Conservation (phyloP, 495 filamentous ascomycete species). For the Neurospora sp. region DNA sequence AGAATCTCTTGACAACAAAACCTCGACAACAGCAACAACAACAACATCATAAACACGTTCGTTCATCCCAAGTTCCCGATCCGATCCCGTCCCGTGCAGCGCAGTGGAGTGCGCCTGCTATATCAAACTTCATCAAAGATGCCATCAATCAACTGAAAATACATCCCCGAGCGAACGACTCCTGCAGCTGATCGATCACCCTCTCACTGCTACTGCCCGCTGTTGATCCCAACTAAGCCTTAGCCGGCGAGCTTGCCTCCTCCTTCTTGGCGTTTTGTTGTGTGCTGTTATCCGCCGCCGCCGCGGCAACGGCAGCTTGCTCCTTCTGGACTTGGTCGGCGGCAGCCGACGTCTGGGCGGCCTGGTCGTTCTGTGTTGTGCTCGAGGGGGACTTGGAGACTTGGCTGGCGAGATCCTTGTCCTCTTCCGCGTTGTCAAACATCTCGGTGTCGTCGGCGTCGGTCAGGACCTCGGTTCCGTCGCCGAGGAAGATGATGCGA, state of each 20-base stretch:
- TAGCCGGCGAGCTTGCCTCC: background rate
- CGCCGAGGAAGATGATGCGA: slow-evolving; percentile 86
- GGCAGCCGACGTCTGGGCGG: background rate
- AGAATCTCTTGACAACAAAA: background rate
- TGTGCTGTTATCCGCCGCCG: background rate
- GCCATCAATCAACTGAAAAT: background rate
- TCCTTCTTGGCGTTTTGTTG: background rate
- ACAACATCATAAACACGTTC: background rate
- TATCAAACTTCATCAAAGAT: background rate
- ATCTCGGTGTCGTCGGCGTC: slow-evolving; percentile 84
- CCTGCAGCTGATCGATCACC: background rate
- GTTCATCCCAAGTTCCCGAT: background rate
- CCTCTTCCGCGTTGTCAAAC: slow-evolving; percentile 81
- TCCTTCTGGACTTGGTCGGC: slow-evolving; percentile 1
- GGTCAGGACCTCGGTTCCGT: slow-evolving; percentile 81
- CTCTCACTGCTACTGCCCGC: background rate
- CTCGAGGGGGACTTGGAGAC: slow-evolving; percentile 32
- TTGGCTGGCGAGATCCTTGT: slow-evolving; percentile 58
- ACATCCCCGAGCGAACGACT: background rate
- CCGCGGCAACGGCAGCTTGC: background rate
- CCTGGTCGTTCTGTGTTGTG: background rate
- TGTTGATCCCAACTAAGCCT: background rate
- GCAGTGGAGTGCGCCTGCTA: background rate
- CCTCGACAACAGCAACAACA: background rate
- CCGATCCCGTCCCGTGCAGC: background rate